Evolutionary conservation across 2,329 filamentous ascomycete species (phyloP), one percentile per base, ranked within the genome.

Genomic region (Microsporum ferrugineum): DNA sequence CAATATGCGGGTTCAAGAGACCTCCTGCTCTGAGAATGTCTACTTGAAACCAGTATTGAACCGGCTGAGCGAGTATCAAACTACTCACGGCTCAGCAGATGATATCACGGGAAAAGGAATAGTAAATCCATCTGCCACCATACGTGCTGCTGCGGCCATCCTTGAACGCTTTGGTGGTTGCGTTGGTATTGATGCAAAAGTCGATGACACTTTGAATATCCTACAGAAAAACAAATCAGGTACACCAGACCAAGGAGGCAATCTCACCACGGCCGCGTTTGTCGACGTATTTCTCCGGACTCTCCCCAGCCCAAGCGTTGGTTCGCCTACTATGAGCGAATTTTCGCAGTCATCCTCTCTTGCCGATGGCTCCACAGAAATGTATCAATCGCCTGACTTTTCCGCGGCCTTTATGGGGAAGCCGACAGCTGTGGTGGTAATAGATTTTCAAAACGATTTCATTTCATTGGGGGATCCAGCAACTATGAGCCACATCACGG

Each of bases 91-190:
- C 23, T 57, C 55, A 7, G 55, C 55, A 10, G 55, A 57, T n/a
- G 55, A 57, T 57, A 57, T 57, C 55, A 57, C 55, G 23, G 55
- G 55, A 8, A 57, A 57, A 29, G 55, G 55, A 57, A 57, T 57
- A 2, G 55, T 57, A 33, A 57, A 57, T 29, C 55, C 55, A 12
- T 57, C 55, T 12, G 55, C 55, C 33, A 57, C 55, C 3, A 57
- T 57, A 29, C 55, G 55, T 17, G 55, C 55, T 8, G 55, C 38
- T 38, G 55, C 55, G 6, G 55, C 55, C 17, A 57, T 57, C 17
- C 55, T 57, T 17, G 55, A 57, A n/a, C 55, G 38, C 23, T 57
- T 57, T 6, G 55, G 55, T 14, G 34, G 38, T n/a, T 57, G 55
- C 27, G 14, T 33, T 39, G 55, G 55, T 14, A 39, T 57, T 39